These are phyloP conservation scores for Fusarium guadeloupense DNA, from an alignment of 2,329 filamentous ascomycete species.

Conservation along the genomic window DNA sequence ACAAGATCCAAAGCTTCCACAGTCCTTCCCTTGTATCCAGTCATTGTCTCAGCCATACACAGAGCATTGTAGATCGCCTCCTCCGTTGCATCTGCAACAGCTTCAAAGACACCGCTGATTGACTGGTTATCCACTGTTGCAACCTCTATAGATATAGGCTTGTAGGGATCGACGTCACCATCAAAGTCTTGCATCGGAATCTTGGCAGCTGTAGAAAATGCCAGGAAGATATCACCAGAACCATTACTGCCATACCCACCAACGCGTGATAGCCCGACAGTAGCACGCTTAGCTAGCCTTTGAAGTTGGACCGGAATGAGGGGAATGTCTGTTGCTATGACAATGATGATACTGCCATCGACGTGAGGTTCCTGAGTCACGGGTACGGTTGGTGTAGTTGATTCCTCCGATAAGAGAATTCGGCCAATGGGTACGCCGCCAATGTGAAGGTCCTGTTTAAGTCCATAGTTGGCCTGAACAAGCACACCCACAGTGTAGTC, in stretches of 20 bases:
- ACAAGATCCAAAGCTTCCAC: constrained; percentile 61
- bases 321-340: constrained; percentile 47
- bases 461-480: constrained; percentile 73
- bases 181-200: constrained; percentile 50
- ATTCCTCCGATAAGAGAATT: constrained; percentile 51
- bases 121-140: constrained; percentile 62
- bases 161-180: constrained; percentile 52
- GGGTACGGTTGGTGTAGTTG: constrained; percentile 44
- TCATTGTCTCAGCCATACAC: constrained; percentile 67
- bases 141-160: constrained; percentile 38
- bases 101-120: constrained; percentile 70
- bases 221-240: constrained; percentile 73
- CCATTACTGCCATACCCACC: constrained; percentile 69
- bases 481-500: constrained; percentile 69
- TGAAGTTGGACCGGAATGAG: constrained; percentile 48
- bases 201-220: constrained; percentile 69
- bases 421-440: constrained; percentile 69
- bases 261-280: constrained; percentile 67
- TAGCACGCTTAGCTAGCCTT: constrained; percentile 67
- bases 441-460: constrained; percentile 64
- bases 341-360: constrained; percentile 50
- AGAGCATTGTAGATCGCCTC: constrained; percentile 73
- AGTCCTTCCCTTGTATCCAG: constrained; percentile 59
- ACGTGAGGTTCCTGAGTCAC: constrained; percentile 43
- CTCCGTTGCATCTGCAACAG: constrained; percentile 69